Evolutionary conservation across 441 rosid species (phyloP).

Genomic region (Croton laevigatus): DNA sequence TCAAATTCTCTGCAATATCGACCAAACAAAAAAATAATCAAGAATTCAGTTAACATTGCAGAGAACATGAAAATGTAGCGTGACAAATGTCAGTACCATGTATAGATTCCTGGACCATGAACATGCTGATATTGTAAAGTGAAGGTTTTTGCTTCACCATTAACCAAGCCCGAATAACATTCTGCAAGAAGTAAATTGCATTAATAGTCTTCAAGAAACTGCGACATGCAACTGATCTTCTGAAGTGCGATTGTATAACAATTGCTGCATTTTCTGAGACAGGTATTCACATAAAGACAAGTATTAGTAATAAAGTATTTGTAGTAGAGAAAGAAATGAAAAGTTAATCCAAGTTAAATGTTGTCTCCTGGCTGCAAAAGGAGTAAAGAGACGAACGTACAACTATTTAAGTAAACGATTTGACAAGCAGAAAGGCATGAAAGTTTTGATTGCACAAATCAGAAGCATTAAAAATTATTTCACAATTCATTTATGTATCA

Average conservation of each 20-base stretch:
- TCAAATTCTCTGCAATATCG: conserved; percentile 34
- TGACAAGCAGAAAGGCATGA: background rate
- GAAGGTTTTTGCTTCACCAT: conserved; percentile 39
- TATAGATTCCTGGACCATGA: conserved; percentile 27
- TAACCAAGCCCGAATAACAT: conserved; percentile 55
- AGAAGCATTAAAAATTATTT: background rate
- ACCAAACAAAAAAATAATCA: background rate
- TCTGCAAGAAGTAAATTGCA: conserved; percentile 54
- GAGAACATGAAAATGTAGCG: conserved; percentile 5
- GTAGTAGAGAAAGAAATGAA: background rate
- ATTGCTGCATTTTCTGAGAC: conserved; percentile 58
- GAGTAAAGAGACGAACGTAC: background rate
- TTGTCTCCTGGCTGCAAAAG: background rate
- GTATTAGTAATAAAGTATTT: background rate
- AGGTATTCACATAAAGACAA: conserved; percentile 8
- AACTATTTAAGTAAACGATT: background rate
- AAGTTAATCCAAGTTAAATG: background rate
- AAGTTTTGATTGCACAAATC: background rate
- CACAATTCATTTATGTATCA: background rate
- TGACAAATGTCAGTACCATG: conserved; percentile 35
- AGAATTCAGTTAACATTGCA: background rate
- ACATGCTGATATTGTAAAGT: conserved; percentile 22
- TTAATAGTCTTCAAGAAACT: conserved; percentile 47
- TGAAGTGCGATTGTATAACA: conserved; percentile 59
- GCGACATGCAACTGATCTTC: conserved; percentile 42